Evolutionary conservation across 208 protist species (phyloP), one percentile per base, ranked within the genome.

Genomic region (Wallacemonas sp.): DNA sequence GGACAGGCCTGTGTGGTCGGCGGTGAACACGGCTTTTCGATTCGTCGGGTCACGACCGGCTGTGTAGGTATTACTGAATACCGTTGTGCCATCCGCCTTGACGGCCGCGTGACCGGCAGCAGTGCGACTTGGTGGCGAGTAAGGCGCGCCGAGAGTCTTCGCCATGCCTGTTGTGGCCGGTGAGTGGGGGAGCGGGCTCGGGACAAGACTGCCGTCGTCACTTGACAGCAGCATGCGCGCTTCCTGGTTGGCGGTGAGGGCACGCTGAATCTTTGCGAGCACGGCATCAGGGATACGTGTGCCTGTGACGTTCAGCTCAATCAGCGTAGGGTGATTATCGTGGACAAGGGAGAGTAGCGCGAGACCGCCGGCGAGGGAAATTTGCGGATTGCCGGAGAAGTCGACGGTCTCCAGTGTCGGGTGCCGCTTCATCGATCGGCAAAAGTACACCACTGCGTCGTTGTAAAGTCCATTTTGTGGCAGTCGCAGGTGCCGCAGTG

Each of bases 381-480:
- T 66, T 1, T 66, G 60, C 3, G 57, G 22, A 66, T 97, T 94
- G 61, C 55, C 45, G 17, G 84, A 86, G 10, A 97, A 73, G 73
- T 97, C 85, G 19, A 97, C 39, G 22, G 71, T 1, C 22, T 46
- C 21, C 8, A 96, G 68, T 4, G 52, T 70, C 8, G 50, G 46
- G 59, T 93, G 84, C 19, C 27, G 37, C 29, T 79, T 62, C 76
- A 97, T 69, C 8, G 87, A 73, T 1, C 84, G 79, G 59, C 85
- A 91, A 45, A 95, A 79, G 50, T 93, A 81, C 19, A 89, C 82
- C 30, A 95, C 82, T 0, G 83, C 79, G 46, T 94, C 85, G 58
- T 97, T 97, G 12, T 76, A 79, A 3, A 97, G 48, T 10, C 89
- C 87, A 54, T 89, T 95, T 52, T 73, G 61, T 1, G 73, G 75